These are phyloP conservation scores for Hordeum marinum DNA, from an alignment of 176 grass and related monocot species.

Conservation along the genomic window DNA sequence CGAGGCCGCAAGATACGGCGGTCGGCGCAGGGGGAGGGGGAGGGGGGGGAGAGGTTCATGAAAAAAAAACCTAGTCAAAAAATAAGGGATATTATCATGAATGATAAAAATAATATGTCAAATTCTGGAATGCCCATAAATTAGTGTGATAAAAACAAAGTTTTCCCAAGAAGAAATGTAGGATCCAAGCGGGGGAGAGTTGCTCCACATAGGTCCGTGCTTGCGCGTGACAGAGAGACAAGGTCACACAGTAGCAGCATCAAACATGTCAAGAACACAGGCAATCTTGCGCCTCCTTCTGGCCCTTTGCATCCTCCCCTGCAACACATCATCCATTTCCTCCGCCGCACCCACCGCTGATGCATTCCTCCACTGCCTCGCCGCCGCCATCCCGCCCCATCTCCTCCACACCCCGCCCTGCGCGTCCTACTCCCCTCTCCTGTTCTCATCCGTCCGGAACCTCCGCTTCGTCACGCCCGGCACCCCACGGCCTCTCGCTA, in stretches of 20 bases:
- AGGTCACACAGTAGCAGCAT: background rate
- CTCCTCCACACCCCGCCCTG: slow-evolving; percentile 23
- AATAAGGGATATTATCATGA: no score
- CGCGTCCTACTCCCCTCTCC: slow-evolving; percentile 8
- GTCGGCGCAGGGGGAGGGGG: no score
- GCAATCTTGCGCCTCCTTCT: background rate
- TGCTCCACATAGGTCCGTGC: no score
- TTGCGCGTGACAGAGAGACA: no score
- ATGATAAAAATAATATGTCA: no score
- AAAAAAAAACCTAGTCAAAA: no score
- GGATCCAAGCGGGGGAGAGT: no score
- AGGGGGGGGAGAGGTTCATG: no score
- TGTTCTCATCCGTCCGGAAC: slow-evolving; percentile 18
- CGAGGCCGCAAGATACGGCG: no score
- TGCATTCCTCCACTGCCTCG: slow-evolving; percentile 19
- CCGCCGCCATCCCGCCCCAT: background rate
- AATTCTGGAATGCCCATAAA: no score
- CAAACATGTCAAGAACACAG: background rate
- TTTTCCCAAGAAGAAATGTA: no score
- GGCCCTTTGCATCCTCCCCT: slow-evolving; percentile 9
- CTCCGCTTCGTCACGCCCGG: slow-evolving; percentile 17
- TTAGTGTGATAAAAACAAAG: no score
- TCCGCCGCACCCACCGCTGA: background rate
- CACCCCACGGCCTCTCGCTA: slow-evolving; percentile 20
- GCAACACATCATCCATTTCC: slow-evolving; percentile 8